These are phyloP conservation scores for Trichocladium uniseriatum DNA, from an alignment of 495 filamentous ascomycete genomes.

Conservation along the genomic window DNA sequence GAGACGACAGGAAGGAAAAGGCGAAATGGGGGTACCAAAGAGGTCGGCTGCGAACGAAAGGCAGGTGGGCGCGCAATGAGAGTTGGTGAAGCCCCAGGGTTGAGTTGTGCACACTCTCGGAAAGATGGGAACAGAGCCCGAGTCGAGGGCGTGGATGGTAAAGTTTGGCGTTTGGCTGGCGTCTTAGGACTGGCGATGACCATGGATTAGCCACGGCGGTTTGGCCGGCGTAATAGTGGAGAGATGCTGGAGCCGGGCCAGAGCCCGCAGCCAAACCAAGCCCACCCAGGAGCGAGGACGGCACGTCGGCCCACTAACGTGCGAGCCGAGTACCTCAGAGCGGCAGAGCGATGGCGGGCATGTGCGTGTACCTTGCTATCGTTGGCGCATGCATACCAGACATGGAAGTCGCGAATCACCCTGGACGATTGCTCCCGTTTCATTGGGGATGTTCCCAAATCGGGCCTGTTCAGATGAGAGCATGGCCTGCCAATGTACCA, in stretches of 20 bases:
- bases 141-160: not conserved
- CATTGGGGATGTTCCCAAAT: constrained; percentile 24
- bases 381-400: not conserved
- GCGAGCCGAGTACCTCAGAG: constrained; percentile 13
- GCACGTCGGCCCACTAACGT: not conserved
- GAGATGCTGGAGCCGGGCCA: constrained; percentile 25
- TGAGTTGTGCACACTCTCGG: not conserved
- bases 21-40: not conserved
- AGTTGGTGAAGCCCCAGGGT: not conserved
- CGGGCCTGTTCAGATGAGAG: constrained; percentile 22
- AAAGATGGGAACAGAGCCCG: not conserved
- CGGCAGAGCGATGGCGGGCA: not conserved
- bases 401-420: not conserved
- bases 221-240: constrained; percentile 50
- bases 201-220: constrained; percentile 35
- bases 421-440: constrained; percentile 20
- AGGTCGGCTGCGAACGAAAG: not conserved
- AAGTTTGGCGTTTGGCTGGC: constrained; percentile 1
- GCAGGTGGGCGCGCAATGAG: not conserved
- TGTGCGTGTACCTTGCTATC: constrained; percentile 18
- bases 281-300: not conserved
- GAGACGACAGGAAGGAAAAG: not conserved
- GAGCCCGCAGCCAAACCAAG: constrained; percentile 14
- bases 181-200: constrained; percentile 12
- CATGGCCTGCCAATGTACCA: not conserved